Conservation (phyloP, 2,329 filamentous ascomycete species). For the Xylaria sp. region DNA sequence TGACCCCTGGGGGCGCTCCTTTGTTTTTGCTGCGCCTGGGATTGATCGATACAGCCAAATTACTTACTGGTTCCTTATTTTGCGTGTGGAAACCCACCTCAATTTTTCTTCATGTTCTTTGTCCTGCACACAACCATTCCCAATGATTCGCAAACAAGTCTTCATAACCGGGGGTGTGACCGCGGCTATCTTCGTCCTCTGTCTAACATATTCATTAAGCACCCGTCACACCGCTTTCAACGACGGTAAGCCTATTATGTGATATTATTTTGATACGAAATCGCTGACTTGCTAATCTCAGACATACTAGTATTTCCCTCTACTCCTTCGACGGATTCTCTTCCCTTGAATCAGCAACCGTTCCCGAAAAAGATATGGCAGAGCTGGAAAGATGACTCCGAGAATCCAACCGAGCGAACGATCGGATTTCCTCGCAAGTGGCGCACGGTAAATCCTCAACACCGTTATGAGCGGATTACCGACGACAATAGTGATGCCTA, state of each 20-base stretch:
- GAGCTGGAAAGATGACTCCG: constrained; percentile 41
- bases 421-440: constrained; percentile 38
- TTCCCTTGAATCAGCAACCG: not conserved
- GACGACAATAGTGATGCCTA: constrained; percentile 44
- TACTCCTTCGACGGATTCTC: not conserved
- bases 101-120: too few species aligned
- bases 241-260: not conserved
- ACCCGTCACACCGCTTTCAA: not conserved
- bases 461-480: constrained; percentile 41
- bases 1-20: too few species aligned
- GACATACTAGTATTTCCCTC: not conserved
- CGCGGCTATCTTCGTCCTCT: not conserved
- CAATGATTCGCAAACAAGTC: not conserved
- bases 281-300: not conserved
- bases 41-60: too few species aligned
- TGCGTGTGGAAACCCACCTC: too few species aligned
- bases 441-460: constrained; percentile 34
- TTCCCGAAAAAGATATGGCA: constrained; percentile 42
- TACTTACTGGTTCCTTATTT: too few species aligned
- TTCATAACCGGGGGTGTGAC: not conserved
- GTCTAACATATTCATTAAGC: not conserved
- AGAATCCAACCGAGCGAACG: constrained; percentile 38
- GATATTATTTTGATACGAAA: not conserved
- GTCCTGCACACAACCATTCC: not conserved
- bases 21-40: too few species aligned